These are phyloP conservation scores for Tulasnella sp. DNA, from an alignment of 768 basidiomycete species.

Conservation along the genomic window DNA sequence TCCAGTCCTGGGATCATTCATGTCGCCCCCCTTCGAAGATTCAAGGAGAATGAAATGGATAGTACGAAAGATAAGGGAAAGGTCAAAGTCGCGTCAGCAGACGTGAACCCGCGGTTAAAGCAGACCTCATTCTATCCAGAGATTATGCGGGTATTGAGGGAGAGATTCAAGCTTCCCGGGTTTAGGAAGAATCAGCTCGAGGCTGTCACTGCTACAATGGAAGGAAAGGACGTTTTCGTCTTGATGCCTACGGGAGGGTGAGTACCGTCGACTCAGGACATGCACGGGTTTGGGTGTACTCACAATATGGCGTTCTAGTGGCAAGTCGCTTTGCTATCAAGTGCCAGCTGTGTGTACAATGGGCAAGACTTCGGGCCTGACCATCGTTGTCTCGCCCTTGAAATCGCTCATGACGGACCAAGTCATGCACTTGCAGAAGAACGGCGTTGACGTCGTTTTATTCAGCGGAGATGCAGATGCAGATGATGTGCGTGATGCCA, in stretches of 20 bases:
- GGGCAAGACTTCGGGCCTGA: slow-evolving; percentile 68
- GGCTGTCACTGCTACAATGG: slow-evolving; percentile 69
- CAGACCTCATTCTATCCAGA: slow-evolving; percentile 35
- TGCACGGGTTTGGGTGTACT: slow-evolving; percentile 47
- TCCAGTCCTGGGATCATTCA: background rate
- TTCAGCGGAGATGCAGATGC: slow-evolving; percentile 48
- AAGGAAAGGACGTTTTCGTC: slow-evolving; percentile 80
- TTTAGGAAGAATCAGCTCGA: slow-evolving; percentile 83
- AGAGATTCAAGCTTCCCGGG: slow-evolving; percentile 47
- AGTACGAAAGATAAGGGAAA: background rate
- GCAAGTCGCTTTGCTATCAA: slow-evolving; percentile 39
- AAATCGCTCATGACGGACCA: slow-evolving; percentile 86
- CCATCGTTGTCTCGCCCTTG: slow-evolving; percentile 84
- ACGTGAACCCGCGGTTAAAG: background rate
- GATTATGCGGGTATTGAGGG: slow-evolving; percentile 40
- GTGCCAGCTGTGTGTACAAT: slow-evolving; percentile 71
- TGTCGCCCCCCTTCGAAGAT: background rate
- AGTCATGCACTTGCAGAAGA: slow-evolving; percentile 53
- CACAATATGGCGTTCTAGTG: slow-evolving; percentile 19
- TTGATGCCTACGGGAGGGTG: slow-evolving; percentile 89
- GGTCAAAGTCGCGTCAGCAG: background rate
- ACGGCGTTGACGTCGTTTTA: slow-evolving; percentile 56
- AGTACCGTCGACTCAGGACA: slow-evolving; percentile 39
- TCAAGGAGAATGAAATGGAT: background rate
- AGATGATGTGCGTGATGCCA: slow-evolving; percentile 29